Evolutionary conservation across 768 basidiomycete species (phyloP), one percentile per base, ranked within the genome.

Genomic region (Dentipellis fragilis): DNA sequence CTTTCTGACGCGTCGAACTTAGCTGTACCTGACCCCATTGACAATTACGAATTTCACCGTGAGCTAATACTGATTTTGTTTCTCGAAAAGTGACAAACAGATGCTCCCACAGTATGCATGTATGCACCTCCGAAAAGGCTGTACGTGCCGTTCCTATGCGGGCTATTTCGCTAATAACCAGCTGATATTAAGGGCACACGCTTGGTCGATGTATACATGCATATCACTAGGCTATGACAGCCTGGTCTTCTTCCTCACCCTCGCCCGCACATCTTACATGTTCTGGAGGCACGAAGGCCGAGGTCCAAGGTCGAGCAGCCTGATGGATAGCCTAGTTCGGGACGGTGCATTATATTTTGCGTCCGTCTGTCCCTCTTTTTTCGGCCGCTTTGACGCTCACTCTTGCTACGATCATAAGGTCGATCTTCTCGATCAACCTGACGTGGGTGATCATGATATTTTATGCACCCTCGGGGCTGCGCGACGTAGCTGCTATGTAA

Each of bases 371-470:
- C n/a, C n/a, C n/a, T 23, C 17, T 19, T 47, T 17, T 29, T 29
- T 38, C 4, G 36, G 36, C 52, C 37, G 6, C 29, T 29, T 29
- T 3, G 3, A 29, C 6, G 16, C 23, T 22, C 4, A 12, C 3
- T 3, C 14, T 36, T n/a, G n/a, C 10, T 8, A 9, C 14, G 12
- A 45, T 29, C 6, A 6, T 37, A 3, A 61, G 59, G 6, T 52
- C 37, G 34, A 61, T 61, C 19, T 59, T 61, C 48, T 59, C 59
- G 17, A 51, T 61, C 51, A 54, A 61, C 34, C 34, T 61, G 10
- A 56, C 45, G 40, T 61, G 59, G 59, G 59, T 56, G 34, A 16
- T 61, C 35, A 61, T 61, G 59, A 59, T 61, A 39, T 14, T 61
- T 21, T 49, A 61, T 29, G 59, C 58, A 2, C 59, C 59, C n/a